Percentiles rank a stretch among this genome's conserved stretches.
Evolutionary conservation across 495 filamentous ascomycete genomes (phyloP).

Genomic region (Podospora comata): DNA sequence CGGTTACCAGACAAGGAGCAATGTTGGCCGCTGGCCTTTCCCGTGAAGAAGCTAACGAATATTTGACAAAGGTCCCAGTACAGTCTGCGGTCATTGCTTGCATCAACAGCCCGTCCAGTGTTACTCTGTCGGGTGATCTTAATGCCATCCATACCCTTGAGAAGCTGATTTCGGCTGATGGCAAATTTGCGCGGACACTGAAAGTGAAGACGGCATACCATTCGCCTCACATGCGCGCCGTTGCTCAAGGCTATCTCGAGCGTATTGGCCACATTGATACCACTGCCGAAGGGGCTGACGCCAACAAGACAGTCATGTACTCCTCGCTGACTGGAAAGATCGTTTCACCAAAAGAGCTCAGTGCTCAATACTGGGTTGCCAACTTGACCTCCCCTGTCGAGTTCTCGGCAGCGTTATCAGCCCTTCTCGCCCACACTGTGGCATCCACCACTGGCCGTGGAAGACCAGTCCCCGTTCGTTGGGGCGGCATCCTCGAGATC

Average conservation of each 20-base stretch:
- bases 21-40: constrained; percentile 50
- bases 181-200: constrained; percentile 29
- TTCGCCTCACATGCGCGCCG: constrained; percentile 38
- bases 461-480: not conserved
- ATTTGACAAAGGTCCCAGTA: constrained; percentile 11
- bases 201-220: constrained; percentile 40
- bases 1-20: constrained; percentile 31
- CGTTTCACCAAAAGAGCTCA: constrained; percentile 2
- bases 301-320: not conserved
- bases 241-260: constrained; percentile 33
- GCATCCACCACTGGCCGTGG: not conserved
- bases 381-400: constrained; percentile 10
- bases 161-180: constrained; percentile 12
- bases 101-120: constrained; percentile 41
- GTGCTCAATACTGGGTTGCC: constrained; percentile 7
- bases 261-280: not conserved
- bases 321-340: constrained; percentile 9
- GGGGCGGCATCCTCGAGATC: constrained; percentile 38
- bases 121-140: constrained; percentile 45
- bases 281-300: not conserved
- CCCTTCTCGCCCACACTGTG: constrained; percentile 8
- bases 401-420: constrained; percentile 6
- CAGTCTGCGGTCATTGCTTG: constrained; percentile 33
- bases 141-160: constrained; percentile 30
- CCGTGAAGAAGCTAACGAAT: constrained; percentile 32